phyloP scores from a whole-genome alignment of 2,329 filamentous ascomycete species.

The Nothomitra cinnamomea region DNA sequence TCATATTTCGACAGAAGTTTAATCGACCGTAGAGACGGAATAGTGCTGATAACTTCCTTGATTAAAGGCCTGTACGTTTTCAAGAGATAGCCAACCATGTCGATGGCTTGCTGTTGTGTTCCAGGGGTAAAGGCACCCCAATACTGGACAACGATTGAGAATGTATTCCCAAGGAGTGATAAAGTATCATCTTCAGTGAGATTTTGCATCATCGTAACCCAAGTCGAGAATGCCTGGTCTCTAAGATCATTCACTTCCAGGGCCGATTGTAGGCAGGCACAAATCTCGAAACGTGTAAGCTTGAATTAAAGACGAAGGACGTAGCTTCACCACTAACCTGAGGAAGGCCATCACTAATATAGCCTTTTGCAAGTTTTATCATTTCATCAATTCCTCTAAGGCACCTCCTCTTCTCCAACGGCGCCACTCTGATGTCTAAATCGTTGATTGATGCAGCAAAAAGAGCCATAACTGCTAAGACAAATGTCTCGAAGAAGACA shows the following conservation, averaged over 20 bases:
- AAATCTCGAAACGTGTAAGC: slow-evolving; percentile 42
- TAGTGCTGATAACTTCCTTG: slow-evolving; percentile 48
- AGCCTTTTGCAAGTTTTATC: slow-evolving; percentile 55
- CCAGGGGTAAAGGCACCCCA: slow-evolving; percentile 51
- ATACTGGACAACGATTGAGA: slow-evolving; percentile 69
- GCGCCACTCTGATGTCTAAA: slow-evolving; percentile 35
- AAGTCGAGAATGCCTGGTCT: slow-evolving; percentile 64
- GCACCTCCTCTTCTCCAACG: slow-evolving; percentile 56
- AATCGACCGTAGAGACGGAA: slow-evolving; percentile 64
- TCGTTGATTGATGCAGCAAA: slow-evolving; percentile 69
- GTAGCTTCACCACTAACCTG: slow-evolving; percentile 41
- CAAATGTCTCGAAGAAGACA: slow-evolving; percentile 64
- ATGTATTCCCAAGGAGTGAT: slow-evolving; percentile 69
- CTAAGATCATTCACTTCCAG: slow-evolving; percentile 60
- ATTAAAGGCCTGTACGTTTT: slow-evolving; percentile 44
- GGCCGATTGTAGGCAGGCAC: slow-evolving; percentile 78
- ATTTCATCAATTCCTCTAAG: slow-evolving; percentile 78
- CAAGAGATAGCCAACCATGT: slow-evolving; percentile 48
- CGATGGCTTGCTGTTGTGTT: slow-evolving; percentile 41
- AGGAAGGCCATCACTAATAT: slow-evolving; percentile 64
- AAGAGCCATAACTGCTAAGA: slow-evolving; percentile 71
- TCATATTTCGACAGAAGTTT: slow-evolving; percentile 52
- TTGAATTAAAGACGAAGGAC: not conserved
- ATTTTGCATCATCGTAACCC: slow-evolving; percentile 59
- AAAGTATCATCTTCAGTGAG: slow-evolving; percentile 67